Conservation (phyloP, 1,284 basidiomycete species). For the Apiotrichum gamsii region DNA sequence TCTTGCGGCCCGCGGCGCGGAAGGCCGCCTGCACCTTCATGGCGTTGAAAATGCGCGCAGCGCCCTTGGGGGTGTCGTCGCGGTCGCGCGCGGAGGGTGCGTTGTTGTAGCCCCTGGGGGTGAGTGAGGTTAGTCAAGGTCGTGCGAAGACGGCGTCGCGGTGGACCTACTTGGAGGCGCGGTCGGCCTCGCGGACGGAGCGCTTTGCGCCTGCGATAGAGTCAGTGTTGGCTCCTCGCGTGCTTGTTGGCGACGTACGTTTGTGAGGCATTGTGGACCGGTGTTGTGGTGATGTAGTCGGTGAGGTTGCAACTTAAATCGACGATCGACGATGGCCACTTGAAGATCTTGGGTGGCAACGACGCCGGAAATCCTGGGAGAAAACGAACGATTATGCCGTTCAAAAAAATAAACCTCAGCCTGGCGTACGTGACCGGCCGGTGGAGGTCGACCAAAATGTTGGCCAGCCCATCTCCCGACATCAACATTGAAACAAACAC, state of each 20-base stretch:
- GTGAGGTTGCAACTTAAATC: not conserved
- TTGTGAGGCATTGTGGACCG: slow-evolving; percentile 47
- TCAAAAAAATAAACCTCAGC: not conserved
- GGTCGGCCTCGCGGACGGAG: slow-evolving; percentile 36
- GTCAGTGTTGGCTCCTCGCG: too few species aligned
- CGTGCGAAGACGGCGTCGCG: not conserved
- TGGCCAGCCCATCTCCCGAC: not conserved
- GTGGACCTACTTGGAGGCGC: slow-evolving; percentile 30
- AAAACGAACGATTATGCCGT: not conserved
- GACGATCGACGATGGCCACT: not conserved
- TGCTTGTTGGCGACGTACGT: slow-evolving; percentile 38
- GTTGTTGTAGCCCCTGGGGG: slow-evolving; percentile 37
- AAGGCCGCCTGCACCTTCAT: slow-evolving; percentile 32
- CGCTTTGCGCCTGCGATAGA: slow-evolving; percentile 38
- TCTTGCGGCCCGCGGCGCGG: slow-evolving; percentile 29
- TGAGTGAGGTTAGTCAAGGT: slow-evolving; percentile 7
- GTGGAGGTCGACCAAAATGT: slow-evolving; percentile 14
- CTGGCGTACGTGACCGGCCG: not conserved
- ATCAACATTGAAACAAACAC: not conserved
- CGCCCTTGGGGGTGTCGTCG: slow-evolving; percentile 41
- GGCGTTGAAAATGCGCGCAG: slow-evolving; percentile 39
- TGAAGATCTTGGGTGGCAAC: not conserved
- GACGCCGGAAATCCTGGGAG: not conserved
- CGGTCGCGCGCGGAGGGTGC: slow-evolving; percentile 25
- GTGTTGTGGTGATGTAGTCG: slow-evolving; percentile 28